Evolutionary conservation across 257 asterid species (phyloP).

Genomic region (Solanum tacnaense): DNA sequence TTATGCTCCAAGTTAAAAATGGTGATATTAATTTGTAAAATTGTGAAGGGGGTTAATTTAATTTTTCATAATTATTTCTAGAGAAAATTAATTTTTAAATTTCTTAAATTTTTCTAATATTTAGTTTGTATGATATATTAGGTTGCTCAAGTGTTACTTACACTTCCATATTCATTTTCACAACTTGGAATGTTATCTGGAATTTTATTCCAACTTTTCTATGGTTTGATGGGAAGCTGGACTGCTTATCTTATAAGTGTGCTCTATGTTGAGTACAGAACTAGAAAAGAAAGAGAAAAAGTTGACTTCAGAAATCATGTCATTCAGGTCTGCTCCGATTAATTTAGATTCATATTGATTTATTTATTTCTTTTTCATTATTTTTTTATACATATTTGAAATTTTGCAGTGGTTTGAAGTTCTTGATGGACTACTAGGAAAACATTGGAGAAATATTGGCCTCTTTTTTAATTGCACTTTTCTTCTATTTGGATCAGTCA

Average conservation of each 20-base stretch:
- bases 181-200: conserved; percentile 88
- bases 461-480: conserved; percentile 87
- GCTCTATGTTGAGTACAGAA: conserved; percentile 79
- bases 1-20: neutral
- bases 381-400: neutral
- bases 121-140: neutral
- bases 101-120: neutral
- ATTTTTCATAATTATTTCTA: neutral
- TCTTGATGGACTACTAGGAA: conserved; percentile 84
- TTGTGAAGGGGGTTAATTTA: neutral
- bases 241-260: conserved; percentile 80
- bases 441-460: conserved; percentile 85
- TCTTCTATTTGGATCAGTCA: conserved; percentile 89
- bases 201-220: conserved; percentile 56
- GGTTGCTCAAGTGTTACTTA: conserved; percentile 91
- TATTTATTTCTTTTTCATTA: neutral
- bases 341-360: neutral
- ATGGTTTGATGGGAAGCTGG: conserved; percentile 88
- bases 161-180: conserved; percentile 81
- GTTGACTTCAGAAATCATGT: conserved; percentile 83
- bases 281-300: conserved; percentile 80
- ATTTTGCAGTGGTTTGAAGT: conserved; percentile 82
- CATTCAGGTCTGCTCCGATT: conserved; percentile 41
- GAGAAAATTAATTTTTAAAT: neutral
- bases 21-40: neutral